These are phyloP conservation scores for Ceratocystis eucalypticola DNA, from an alignment of 2,329 filamentous ascomycete species.

Conservation along the genomic window DNA sequence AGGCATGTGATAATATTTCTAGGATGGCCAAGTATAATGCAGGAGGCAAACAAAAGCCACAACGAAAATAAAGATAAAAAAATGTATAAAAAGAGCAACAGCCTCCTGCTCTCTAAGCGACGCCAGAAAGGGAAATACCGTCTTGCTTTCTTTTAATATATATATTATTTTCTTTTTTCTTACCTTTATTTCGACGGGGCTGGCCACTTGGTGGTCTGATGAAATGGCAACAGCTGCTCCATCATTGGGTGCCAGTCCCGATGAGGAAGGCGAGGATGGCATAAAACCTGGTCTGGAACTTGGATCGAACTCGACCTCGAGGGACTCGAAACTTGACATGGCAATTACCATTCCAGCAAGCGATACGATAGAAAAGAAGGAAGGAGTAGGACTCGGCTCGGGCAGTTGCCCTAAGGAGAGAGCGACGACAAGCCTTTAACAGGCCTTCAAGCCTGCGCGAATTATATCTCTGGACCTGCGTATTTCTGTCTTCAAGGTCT, in stretches of 20 bases:
- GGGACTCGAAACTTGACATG: neutral
- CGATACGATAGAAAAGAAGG: neutral
- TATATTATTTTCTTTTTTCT: neutral
- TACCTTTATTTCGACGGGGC: neutral
- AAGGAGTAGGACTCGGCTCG: neutral
- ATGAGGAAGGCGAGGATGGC: neutral
- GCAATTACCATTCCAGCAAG: neutral
- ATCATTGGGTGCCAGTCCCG: neutral
- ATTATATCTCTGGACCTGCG: neutral
- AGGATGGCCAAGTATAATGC: neutral
- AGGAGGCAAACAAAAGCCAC: neutral
- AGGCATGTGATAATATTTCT: neutral
- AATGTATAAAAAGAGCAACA: neutral
- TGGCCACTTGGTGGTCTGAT: constrained; percentile 3
- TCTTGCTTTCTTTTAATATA: neutral
- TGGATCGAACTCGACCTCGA: neutral
- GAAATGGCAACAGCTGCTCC: neutral
- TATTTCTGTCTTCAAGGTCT: too few relatives aligned
- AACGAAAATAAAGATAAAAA: neutral
- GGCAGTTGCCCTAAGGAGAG: neutral
- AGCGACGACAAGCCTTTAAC: neutral
- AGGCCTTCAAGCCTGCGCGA: neutral
- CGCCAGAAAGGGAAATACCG: neutral
- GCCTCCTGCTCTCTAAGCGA: constrained; percentile 1
- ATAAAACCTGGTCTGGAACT: neutral